Base-by-base conservation (phyloP, 345 rosid genomes). In the Sonneratia alba region DNA sequence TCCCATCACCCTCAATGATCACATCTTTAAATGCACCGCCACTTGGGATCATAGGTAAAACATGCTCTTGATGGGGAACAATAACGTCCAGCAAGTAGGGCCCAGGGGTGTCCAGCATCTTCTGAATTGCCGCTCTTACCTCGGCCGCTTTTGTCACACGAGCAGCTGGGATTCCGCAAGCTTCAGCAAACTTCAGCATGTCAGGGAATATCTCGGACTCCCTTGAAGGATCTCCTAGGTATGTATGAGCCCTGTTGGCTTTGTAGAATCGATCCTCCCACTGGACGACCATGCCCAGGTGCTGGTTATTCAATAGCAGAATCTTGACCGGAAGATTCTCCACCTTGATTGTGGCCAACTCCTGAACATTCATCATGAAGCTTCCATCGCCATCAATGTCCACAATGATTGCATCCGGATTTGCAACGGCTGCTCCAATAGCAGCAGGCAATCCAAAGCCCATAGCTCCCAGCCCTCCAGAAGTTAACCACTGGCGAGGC, bases 371-470 rank as follows among this genome's bases (percentile, higher is more conserved):
- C 99, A 95, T 92, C 69, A 87, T 85, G 72, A 95, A 92, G 84
- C 99, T 95, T 73, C 98, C 98, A 72, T 95, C 99, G 2, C 99
- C 99, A 57, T 95, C 98, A 66, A 95, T 92, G 70, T 92, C 99
- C n/a, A 92, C 96, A 40, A 92, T 91, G 22, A 87, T 49, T 6
- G 96, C 88, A 47, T 77, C 87, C 0, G 99, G 98, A 47, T 89
- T 88, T 0, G 99, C 99, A 15, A 92, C 97, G 10, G 98, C 89
- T 32, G 99, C 98, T 65, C 99, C 99, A n/a, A 92, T 84, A 0
- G 99, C 98, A 76, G 98, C 97, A 4, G 97, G 99, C 69, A 95
- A 80, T 68, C 99, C 99, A 45, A 95, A 95, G 69, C 99, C 98
- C 99, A 92, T 95, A 48, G 98, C 99, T 18, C 99, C 99, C 18